These are phyloP conservation scores for Phytophthora syringae DNA, from an alignment of 352 stramenopile species.

Conservation along the genomic window DNA sequence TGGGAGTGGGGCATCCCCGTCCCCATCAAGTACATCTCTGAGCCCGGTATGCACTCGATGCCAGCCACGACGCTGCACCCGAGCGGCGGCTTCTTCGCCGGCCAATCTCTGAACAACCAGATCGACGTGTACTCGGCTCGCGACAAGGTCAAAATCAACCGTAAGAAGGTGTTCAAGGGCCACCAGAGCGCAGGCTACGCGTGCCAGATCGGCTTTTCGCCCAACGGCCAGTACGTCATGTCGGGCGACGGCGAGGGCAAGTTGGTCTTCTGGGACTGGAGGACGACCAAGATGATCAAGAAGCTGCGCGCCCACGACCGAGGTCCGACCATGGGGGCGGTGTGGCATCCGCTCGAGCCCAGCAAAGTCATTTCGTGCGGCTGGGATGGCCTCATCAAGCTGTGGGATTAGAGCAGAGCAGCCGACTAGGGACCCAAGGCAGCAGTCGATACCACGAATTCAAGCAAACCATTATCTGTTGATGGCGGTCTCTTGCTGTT, in stretches of 20 bases:
- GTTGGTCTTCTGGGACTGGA: slow-evolving; percentile 99
- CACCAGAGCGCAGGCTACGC: slow-evolving; percentile 96
- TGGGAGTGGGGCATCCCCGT: slow-evolving; percentile 98
- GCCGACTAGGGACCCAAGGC: background rate
- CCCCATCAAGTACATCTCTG: slow-evolving; percentile 99
- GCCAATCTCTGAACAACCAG: slow-evolving; percentile 98
- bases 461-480: background rate
- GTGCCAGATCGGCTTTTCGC: slow-evolving; percentile 95
- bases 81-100: slow-evolving; percentile 91
- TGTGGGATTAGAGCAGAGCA: slow-evolving; percentile 95
- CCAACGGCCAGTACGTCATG: slow-evolving; percentile 94
- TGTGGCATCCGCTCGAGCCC: slow-evolving; percentile 98
- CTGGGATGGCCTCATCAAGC: slow-evolving; percentile 99
- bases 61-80: slow-evolving; percentile 96
- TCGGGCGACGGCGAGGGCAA: slow-evolving; percentile 97
- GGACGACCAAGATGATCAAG: slow-evolving; percentile 92
- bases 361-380: slow-evolving; percentile 97
- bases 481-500: background rate
- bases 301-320: slow-evolving; percentile 92
- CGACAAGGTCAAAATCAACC: slow-evolving; percentile 95
- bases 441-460: background rate
- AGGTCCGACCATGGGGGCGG: slow-evolving; percentile 93
- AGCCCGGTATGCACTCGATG: slow-evolving; percentile 99
- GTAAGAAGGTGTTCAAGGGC: slow-evolving; percentile 94
- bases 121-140: slow-evolving; percentile 97